Base-by-base conservation (phyloP, 495 filamentous ascomycete genomes). In the Penicillium malachiteum region DNA sequence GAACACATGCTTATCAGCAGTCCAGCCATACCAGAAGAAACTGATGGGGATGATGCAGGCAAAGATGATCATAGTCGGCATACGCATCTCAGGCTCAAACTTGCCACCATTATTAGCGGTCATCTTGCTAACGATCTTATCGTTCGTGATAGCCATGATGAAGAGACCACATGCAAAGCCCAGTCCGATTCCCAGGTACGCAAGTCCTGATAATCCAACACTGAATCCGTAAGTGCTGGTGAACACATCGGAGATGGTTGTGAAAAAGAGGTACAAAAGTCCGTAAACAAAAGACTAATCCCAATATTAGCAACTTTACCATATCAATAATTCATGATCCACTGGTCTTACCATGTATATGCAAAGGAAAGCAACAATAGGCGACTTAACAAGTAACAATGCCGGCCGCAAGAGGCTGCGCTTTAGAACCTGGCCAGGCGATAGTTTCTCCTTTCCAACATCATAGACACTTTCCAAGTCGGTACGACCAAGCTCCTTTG, bases 191-290 rank as follows among this genome's bases (percentile, higher is more conserved):
- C 82, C 81, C 1, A 85, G 59, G 58, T 87, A 91, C 16, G 76
- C 78, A 7, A 87, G 73, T 5, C 84, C 85, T 0, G 83, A 84
- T 1, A 81, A 52, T 2, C 83, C 81, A 3, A 78, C 57, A 0
- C 74, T 76, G 51, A 84, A 80, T 14, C 76, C 75, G 58, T 90
- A 84, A 0, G 75, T 78, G 2, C 77, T 71, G 6, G 69, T 67
- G 65, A 88, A 91, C 56, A 90, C 81, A 58, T 75, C 74, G 0
- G 80, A 74, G 63, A 88, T 90, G 5, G 84, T 87, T n/a, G 82
- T 81, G 51, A 87, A 76, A 65, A 88, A 87, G 7, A 85, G 80
- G 61, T 88, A 90, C 0, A 87, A 73, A 6, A 88, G 71, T 40
- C 84, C 81, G 59, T 88, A 90, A 18, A 89, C 67, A 5, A 88